A percentile compares a stretch with the other conserved stretches of the same genome.
Evolutionary conservation across 176 grass and related monocot genomes (phyloP).

Genomic region (Zea luxurians): DNA sequence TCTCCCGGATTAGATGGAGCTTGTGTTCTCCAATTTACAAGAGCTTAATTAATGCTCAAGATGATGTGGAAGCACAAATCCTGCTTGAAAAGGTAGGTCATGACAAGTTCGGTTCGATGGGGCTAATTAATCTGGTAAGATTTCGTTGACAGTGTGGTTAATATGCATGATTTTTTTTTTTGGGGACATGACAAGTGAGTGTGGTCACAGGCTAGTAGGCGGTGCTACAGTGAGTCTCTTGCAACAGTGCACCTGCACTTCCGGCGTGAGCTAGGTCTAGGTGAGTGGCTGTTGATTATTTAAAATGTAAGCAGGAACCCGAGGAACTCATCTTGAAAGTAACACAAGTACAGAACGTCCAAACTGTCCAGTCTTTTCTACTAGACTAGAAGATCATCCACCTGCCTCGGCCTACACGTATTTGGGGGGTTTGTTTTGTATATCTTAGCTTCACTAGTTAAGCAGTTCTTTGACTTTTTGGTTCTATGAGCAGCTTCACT

Average conservation of each 20-base stretch:
- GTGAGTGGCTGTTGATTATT: not conserved
- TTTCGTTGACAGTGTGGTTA: too few relatives aligned
- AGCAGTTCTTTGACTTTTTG: too few relatives aligned
- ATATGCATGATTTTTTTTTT: too few relatives aligned
- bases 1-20: not conserved
- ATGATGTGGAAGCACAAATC: not conserved
- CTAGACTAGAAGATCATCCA: too few relatives aligned
- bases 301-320: not conserved
- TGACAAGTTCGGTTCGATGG: not conserved
- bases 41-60: not conserved
- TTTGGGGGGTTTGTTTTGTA: too few relatives aligned
- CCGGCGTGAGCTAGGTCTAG: not conserved
- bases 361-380: not conserved
- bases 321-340: not conserved
- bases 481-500: too few relatives aligned
- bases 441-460: too few relatives aligned
- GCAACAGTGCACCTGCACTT: too few relatives aligned
- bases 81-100: constrained; percentile 3
- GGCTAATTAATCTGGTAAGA: too few relatives aligned
- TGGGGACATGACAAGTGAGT: too few relatives aligned
- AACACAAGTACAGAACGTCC: not conserved
- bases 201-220: constrained; percentile 1
- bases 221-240: not conserved
- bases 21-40: not conserved
- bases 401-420: too few relatives aligned